Conservation (phyloP, 306 rosid genomes). For the Purshia tridentata region DNA sequence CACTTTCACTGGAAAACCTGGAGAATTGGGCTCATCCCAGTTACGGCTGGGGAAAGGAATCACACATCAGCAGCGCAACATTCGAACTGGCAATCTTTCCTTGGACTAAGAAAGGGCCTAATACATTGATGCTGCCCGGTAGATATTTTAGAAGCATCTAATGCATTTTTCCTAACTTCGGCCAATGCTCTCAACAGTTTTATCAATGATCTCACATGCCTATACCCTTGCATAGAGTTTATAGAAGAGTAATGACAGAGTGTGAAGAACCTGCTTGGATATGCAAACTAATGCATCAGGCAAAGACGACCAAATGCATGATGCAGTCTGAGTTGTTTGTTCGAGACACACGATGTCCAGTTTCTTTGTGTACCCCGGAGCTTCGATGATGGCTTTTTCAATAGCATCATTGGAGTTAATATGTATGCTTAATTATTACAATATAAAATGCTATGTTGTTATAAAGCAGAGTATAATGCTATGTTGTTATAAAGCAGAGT, state of each 20-base stretch:
- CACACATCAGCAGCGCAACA: slow-evolving; percentile 69
- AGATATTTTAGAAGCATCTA: slow-evolving; percentile 36
- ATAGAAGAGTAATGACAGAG: slow-evolving; percentile 36
- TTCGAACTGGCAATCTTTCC: slow-evolving; percentile 65
- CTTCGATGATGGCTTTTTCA: slow-evolving; percentile 28
- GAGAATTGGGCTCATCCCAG: slow-evolving; percentile 53
- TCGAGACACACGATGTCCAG: not conserved
- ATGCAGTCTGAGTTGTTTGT: slow-evolving; percentile 9
- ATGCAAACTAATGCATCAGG: slow-evolving; percentile 34
- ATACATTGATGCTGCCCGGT: slow-evolving; percentile 28
- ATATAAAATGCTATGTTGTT: not conserved
- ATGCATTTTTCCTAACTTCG: slow-evolving; percentile 40
- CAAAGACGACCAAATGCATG: slow-evolving; percentile 31
- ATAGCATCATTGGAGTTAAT: slow-evolving; percentile 12
- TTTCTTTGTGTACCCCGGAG: slow-evolving; percentile 34
- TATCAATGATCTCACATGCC: not conserved
- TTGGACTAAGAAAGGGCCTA: slow-evolving; percentile 44
- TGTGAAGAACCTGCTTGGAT: slow-evolving; percentile 32
- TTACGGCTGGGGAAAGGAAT: slow-evolving; percentile 69
- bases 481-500: not conserved
- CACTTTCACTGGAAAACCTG: slow-evolving; percentile 52
- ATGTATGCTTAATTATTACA: slow-evolving; percentile 2
- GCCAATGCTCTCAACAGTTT: slow-evolving; percentile 26
- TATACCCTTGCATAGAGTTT: slow-evolving; percentile 33
- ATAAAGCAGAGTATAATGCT: too few species aligned